Base-by-base conservation (phyloP, 2,329 filamentous ascomycete genomes). In the Diplodia scrobiculata region DNA sequence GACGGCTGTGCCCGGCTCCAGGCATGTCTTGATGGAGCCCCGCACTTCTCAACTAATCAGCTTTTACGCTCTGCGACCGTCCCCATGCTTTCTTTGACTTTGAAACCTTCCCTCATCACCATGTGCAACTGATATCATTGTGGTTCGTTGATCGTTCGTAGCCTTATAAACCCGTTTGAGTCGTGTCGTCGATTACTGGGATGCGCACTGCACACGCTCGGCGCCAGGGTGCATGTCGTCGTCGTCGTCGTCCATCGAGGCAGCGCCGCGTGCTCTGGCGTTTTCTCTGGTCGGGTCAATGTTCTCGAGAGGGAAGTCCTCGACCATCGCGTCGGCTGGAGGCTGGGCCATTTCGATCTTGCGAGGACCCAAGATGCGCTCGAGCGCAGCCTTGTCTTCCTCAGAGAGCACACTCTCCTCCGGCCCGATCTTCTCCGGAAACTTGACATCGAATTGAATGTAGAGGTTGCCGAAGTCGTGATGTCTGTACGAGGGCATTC, bases 381-480 rank as follows among this genome's bases (percentile, higher is more conserved):
- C 92, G 47, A 99, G 88, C 13, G 89, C 84, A 66, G 91, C 87
- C 72, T 96, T 90, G 69, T 91, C 89, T 67, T 87, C 84, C 17
- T 87, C 82, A 62, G 89, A 75, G 75, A 83, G 77, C 5, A 80
- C 74, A 60, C 72, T 76, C 64, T 78, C 82, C 21, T 82, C 79
- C 29, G 79, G 77, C 21, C 78, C 79, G 29, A 84, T 74, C 25
- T 73, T 73, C 54, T 82, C 89, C 58, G 95, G 95, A 86, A 99
- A 98, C 82, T 96, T 97, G 81, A 99, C 92, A 74, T 91, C 89
- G 82, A 99, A 99, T 77, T 96, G 92, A 75, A 99, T 92, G 83
- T 95, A 99, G 73, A 99, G 84, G 82, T 99, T 97, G 74, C 95
- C 95, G 76, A 86, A 88, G 80, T 98, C 91, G 84, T 99, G 95